Evolutionary conservation across 2,329 filamentous ascomycete genomes (phyloP).

Genomic region (Colletotrichum navitas): DNA sequence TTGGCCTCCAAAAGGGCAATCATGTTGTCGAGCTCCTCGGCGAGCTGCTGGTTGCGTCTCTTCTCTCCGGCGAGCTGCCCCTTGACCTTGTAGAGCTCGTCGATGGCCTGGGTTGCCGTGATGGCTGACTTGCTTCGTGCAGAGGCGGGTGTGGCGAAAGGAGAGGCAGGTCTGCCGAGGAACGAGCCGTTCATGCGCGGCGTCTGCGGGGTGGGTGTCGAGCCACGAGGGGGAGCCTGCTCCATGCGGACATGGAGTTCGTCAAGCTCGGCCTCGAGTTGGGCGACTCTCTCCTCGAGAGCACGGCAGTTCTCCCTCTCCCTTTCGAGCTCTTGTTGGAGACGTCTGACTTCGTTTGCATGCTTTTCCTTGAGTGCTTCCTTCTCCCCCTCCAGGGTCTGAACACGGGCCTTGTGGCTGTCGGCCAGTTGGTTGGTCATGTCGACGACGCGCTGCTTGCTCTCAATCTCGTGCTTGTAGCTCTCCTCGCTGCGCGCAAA

Average conservation of each 20-base stretch:
- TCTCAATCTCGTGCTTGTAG: conserved; percentile 88
- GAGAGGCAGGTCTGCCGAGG: conserved; percentile 66
- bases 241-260: conserved; percentile 64
- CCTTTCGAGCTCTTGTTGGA: conserved; percentile 69
- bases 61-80: conserved; percentile 80
- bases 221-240: conserved; percentile 58
- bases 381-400: conserved; percentile 76
- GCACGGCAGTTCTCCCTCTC: conserved; percentile 61
- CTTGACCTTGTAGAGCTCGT: conserved; percentile 77
- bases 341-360: conserved; percentile 68
- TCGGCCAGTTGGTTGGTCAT: conserved; percentile 82
- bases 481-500: conserved; percentile 86
- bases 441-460: conserved; percentile 83
- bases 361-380: conserved; percentile 72
- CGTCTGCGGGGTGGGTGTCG: conserved; percentile 70
- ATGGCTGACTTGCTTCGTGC: conserved; percentile 67
- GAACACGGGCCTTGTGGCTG: conserved; percentile 77
- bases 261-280: conserved; percentile 67
- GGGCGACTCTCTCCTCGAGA: conserved; percentile 62
- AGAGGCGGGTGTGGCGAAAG: conserved; percentile 72
- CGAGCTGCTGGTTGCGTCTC: conserved; percentile 79
- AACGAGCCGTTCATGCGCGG: conserved; percentile 70
- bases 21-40: conserved; percentile 85
- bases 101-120: conserved; percentile 72
- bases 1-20: conserved; percentile 86